These are phyloP conservation scores for Lasiodiplodia gonubiensis DNA, from an alignment of 2,329 filamentous ascomycete genomes.

Conservation along the genomic window DNA sequence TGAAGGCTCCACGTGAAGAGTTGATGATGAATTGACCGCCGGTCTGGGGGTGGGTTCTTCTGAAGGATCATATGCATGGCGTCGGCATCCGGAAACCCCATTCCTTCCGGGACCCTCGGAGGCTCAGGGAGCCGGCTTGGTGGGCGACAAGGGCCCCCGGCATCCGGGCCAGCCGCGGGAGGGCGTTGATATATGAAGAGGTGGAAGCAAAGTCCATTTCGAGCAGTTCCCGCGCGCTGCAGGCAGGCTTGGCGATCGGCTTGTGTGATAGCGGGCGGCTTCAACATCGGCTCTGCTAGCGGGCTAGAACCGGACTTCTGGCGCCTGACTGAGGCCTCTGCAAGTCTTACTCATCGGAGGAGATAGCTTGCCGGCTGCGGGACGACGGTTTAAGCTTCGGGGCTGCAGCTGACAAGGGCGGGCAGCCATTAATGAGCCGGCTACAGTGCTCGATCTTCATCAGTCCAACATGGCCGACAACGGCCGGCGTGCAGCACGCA, in stretches of 20 bases:
- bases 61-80: background rate
- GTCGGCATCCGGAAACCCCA: background rate
- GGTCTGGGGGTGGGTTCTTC: background rate
- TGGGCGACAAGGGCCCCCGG: background rate
- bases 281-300: background rate
- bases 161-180: constrained; percentile 3
- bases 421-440: background rate
- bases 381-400: constrained; percentile 25
- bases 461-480: constrained; percentile 8
- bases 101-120: background rate
- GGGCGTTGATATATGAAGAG: background rate
- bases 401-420: constrained; percentile 8
- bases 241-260: constrained; percentile 12
- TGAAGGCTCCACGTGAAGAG: background rate
- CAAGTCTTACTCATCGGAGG: background rate
- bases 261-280: background rate
- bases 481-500: constrained; percentile 13
- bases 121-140: background rate
- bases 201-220: background rate
- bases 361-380: background rate
- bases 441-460: background rate
- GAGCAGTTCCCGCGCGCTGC: background rate
- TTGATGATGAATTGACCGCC: background rate
- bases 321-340: background rate
- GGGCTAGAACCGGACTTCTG: background rate